phyloP scores from a whole-genome alignment of 2,329 filamentous ascomycete species.

The Fusarium nurragi region DNA sequence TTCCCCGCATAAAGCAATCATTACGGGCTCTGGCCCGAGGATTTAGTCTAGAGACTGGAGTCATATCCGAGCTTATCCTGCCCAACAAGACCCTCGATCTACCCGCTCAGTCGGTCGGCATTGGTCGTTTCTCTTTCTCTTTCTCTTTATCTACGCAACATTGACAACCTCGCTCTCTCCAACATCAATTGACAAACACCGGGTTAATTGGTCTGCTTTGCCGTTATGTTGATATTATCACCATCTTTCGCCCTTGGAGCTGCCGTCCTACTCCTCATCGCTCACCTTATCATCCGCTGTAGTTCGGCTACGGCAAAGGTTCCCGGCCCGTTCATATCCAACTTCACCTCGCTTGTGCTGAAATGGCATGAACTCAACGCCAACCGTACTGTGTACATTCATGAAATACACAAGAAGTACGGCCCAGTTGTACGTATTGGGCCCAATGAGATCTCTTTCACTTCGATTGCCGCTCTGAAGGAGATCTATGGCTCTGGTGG shows the following conservation, averaged over 20 bases:
- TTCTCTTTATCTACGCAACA: not conserved
- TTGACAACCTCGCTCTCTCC: not conserved
- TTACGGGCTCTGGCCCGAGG: constrained; percentile 19
- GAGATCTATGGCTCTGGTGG: constrained; percentile 71
- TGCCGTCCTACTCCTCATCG: constrained; percentile 38
- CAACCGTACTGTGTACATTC: constrained; percentile 63
- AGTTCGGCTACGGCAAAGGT: constrained; percentile 51
- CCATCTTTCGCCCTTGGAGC: constrained; percentile 41
- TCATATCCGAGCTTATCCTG: constrained; percentile 12
- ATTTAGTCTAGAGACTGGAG: constrained; percentile 18
- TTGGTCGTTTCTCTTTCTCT: not conserved
- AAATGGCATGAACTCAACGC: constrained; percentile 67
- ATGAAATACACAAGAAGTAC: constrained; percentile 63
- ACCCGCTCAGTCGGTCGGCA: not conserved
- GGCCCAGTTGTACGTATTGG: constrained; percentile 67
- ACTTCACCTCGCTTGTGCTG: constrained; percentile 60
- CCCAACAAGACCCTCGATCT: constrained; percentile 34
- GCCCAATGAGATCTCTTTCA: constrained; percentile 68
- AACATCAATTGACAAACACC: not conserved
- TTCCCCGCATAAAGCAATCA: constrained; percentile 22
- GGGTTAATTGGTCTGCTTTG: not conserved
- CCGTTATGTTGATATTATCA: constrained; percentile 44
- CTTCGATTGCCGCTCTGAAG: constrained; percentile 64
- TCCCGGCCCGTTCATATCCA: constrained; percentile 60
- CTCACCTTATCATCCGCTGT: constrained; percentile 43